phyloP scores from a whole-genome alignment of 1,139 yeast species.

The Hansenula lynferdii region DNA sequence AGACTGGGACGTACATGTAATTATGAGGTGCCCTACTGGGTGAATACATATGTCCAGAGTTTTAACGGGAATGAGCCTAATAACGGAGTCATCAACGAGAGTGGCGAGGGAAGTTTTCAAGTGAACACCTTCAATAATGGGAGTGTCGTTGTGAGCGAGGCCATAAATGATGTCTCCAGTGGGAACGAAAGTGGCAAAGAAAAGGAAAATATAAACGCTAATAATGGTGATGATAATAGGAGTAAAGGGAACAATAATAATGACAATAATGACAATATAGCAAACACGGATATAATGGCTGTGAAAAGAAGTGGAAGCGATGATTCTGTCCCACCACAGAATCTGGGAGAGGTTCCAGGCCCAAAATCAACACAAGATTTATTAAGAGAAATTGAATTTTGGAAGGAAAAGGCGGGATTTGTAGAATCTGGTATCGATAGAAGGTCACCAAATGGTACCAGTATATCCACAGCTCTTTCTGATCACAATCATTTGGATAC shows the following conservation, averaged over 20 bases:
- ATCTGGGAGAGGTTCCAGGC: conserved; percentile 2
- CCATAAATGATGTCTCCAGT: no score
- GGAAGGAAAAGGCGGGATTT: conserved; percentile 3
- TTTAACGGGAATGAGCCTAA: not conserved
- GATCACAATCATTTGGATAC: not conserved
- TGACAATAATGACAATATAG: no score
- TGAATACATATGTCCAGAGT: not conserved
- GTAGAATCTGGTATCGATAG: not conserved
- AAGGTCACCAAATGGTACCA: not conserved
- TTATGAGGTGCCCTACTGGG: conserved; percentile 1
- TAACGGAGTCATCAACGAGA: no score
- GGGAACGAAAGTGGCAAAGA: no score
- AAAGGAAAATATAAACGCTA: no score
- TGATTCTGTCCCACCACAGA: conserved; percentile 5
- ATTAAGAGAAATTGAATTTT: not conserved
- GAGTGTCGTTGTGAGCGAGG: no score
- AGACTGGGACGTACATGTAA: not conserved
- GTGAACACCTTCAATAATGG: no score
- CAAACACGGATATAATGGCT: no score
- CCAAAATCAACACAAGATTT: conserved; percentile 1
- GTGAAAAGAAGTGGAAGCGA: no score
- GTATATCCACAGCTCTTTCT: not conserved
- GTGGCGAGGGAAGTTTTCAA: no score
- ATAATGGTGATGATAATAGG: no score
- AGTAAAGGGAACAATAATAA: no score